Conservation (phyloP, 1,139 yeast genomes). For the Yamadazyma friedrichii region DNA sequence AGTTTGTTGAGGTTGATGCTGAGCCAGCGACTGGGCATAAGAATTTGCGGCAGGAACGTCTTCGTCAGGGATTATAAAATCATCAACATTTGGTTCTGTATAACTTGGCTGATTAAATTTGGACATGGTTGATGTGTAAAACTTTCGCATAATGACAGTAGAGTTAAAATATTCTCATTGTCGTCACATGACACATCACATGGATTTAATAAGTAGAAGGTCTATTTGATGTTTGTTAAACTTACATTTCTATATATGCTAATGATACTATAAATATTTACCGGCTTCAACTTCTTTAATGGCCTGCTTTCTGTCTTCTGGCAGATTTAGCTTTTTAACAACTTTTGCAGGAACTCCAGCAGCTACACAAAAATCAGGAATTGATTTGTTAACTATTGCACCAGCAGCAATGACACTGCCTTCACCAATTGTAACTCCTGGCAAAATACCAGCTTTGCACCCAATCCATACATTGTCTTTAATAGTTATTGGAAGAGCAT, state of each 20-base stretch:
- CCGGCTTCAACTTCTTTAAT: slow-evolving; percentile 7
- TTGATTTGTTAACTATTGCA: slow-evolving; percentile 54
- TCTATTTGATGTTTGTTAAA: no score
- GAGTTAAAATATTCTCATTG: no score
- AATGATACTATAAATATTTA: not conserved
- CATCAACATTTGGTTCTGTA: slow-evolving; percentile 16
- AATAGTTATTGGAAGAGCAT: slow-evolving; percentile 54
- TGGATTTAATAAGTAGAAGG: no score
- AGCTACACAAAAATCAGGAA: slow-evolving; percentile 52
- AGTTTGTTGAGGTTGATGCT: slow-evolving; percentile 3
- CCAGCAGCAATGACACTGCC: slow-evolving; percentile 70
- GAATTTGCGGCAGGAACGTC: slow-evolving; percentile 1
- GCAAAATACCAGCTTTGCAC: slow-evolving; percentile 50
- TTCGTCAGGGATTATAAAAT: slow-evolving; percentile 29
- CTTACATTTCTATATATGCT: no score
- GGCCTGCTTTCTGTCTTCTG: slow-evolving; percentile 11
- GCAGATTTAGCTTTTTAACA: slow-evolving; percentile 18
- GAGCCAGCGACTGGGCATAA: not conserved
- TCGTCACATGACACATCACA: no score
- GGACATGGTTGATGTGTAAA: not conserved
- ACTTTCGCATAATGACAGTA: not conserved
- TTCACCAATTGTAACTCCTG: slow-evolving; percentile 67
- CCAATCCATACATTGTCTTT: slow-evolving; percentile 73
- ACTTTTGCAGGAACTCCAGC: slow-evolving; percentile 64
- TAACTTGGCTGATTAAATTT: not conserved